Evolutionary conservation across 2,329 filamentous ascomycete species (phyloP).

Genomic region (Cladosporium sp.): DNA sequence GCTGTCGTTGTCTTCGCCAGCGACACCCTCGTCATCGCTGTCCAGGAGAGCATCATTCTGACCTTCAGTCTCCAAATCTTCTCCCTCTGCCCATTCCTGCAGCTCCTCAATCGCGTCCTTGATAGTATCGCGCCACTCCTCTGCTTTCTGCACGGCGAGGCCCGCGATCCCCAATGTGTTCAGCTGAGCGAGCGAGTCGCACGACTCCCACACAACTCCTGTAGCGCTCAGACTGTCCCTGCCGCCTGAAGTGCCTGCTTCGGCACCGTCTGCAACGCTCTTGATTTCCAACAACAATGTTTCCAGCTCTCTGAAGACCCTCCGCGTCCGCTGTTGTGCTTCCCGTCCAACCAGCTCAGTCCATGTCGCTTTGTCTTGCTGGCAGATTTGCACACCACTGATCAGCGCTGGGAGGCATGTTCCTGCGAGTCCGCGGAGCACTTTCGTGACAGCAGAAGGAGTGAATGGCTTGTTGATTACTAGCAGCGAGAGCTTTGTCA

Average conservation of each 20-base stretch:
- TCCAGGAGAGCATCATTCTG: conserved; percentile 33
- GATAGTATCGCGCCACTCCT: conserved; percentile 69
- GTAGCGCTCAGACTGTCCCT: conserved; percentile 58
- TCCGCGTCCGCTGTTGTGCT: conserved; percentile 55
- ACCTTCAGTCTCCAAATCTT: conserved; percentile 44
- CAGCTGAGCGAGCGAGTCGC: conserved; percentile 66
- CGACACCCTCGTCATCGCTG: conserved; percentile 36
- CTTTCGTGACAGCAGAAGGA: conserved; percentile 65
- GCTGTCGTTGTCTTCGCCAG: conserved; percentile 46
- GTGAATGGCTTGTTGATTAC: conserved; percentile 86
- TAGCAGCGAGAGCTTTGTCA: conserved; percentile 81
- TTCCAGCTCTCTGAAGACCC: conserved; percentile 60
- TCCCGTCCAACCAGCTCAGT: conserved; percentile 62
- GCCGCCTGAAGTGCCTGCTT: conserved; percentile 45
- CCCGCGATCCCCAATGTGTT: conserved; percentile 65
- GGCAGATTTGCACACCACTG: conserved; percentile 64
- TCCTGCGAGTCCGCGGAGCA: conserved; percentile 68
- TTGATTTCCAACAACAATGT: conserved; percentile 59
- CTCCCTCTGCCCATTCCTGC: conserved; percentile 75
- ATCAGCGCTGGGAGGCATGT: conserved; percentile 72
- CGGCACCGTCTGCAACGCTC: conserved; percentile 44
- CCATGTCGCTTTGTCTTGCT: conserved; percentile 50
- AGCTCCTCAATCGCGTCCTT: conserved; percentile 81
- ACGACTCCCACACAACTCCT: conserved; percentile 77
- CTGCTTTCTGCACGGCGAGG: conserved; percentile 65